Conservation (phyloP, 2,329 filamentous ascomycete genomes). For the Leptosphaerulina australis region DNA sequence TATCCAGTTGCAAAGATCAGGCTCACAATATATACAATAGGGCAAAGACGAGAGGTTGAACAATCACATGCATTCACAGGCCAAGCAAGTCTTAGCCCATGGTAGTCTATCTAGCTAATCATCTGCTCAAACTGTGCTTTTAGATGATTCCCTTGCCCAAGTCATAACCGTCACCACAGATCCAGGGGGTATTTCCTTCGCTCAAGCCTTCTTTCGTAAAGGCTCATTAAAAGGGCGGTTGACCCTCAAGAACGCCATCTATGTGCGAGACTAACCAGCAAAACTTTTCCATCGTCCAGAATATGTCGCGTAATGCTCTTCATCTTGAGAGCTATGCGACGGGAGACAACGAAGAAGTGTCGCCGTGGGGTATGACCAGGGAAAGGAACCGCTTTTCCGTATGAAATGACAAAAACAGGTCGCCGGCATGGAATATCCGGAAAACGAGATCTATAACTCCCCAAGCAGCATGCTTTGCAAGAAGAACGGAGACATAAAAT, state of each 20-base stretch:
- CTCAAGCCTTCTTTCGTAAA: conserved; percentile 32
- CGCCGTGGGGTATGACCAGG: conserved; percentile 41
- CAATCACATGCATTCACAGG: conserved; percentile 38
- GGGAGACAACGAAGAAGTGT: conserved; percentile 40
- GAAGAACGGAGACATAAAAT: conserved; percentile 48
- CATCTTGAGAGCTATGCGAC: conserved; percentile 34
- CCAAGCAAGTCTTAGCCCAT: conserved; percentile 28
- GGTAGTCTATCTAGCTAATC: conserved; percentile 44
- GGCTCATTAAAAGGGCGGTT: conserved; percentile 34
- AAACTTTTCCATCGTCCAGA: conserved; percentile 43
- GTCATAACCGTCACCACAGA: conserved; percentile 40
- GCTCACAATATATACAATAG: neutral
- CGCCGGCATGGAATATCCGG: conserved; percentile 47
- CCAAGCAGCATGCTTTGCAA: conserved; percentile 50
- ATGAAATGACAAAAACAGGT: conserved; percentile 40
- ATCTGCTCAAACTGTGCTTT: conserved; percentile 46
- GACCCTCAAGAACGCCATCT: conserved; percentile 49
- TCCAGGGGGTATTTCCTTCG: conserved; percentile 46
- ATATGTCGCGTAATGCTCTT: conserved; percentile 33
- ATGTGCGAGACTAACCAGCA: conserved; percentile 45
- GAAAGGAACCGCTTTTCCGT: conserved; percentile 51
- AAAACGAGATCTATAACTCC: conserved; percentile 51
- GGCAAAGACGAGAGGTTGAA: conserved; percentile 8
- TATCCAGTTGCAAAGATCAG: no score
- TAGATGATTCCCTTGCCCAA: conserved; percentile 47